Conservation (phyloP, 306 rosid genomes). For the Rosa lucieae region DNA sequence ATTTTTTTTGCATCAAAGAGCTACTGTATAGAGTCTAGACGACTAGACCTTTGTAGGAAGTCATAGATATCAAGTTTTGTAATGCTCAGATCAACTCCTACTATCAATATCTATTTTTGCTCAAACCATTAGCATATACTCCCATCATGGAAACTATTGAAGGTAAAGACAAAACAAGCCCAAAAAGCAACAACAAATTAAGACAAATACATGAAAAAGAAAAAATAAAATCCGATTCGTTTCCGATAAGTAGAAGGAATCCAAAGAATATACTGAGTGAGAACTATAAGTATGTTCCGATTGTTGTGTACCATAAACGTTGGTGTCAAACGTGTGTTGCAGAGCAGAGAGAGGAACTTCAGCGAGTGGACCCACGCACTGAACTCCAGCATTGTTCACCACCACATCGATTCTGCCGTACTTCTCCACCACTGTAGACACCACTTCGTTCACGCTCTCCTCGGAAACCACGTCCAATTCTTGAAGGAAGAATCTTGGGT, state of each 20-base stretch:
- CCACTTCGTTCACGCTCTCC: constrained; percentile 50
- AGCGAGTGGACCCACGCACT: constrained; percentile 70
- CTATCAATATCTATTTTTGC: not conserved
- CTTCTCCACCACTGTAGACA: constrained; percentile 40
- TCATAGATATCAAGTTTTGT: too few species aligned
- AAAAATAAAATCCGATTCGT: too few species aligned
- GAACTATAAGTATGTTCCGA: too few species aligned
- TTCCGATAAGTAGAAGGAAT: too few species aligned
- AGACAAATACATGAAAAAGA: not conserved
- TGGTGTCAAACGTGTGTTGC: constrained; percentile 64
- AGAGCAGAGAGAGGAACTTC: constrained; percentile 64
- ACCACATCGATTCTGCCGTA: constrained; percentile 68
- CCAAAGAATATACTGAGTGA: not conserved
- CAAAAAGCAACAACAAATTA: not conserved
- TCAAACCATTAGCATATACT: not conserved
- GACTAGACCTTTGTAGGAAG: not conserved
- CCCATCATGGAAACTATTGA: not conserved
- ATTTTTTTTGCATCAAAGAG: not conserved
- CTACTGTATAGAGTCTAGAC: not conserved
- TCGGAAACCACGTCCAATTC: constrained; percentile 81
- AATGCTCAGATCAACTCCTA: not conserved
- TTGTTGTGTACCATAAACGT: constrained; percentile 54
- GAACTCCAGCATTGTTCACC: constrained; percentile 87
- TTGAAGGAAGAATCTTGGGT: constrained; percentile 48
- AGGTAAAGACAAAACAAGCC: not conserved